Conservation (phyloP, 78 protist species). For the Pigoraptor vietnamica region DNA sequence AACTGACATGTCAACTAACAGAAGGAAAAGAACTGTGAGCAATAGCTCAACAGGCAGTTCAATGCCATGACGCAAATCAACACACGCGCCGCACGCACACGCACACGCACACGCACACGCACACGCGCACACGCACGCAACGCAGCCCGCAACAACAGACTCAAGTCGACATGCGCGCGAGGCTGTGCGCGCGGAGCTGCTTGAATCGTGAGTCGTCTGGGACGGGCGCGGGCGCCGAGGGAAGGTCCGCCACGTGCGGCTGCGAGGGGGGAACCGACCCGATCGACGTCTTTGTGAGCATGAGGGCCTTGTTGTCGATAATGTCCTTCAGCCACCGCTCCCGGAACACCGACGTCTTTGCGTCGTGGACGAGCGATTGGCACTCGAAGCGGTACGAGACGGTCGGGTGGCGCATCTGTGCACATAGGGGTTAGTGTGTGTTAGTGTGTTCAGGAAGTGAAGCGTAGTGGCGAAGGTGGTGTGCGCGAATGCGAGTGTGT, state of each 20-base stretch:
- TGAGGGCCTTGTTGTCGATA: not conserved
- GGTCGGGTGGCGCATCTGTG: not conserved
- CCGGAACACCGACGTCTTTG: not conserved
- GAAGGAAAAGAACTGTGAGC: too few species aligned
- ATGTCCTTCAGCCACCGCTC: not conserved
- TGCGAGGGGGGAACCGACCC: not conserved
- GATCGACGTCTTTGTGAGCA: not conserved
- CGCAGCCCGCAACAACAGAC: too few species aligned
- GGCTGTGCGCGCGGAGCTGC: not conserved
- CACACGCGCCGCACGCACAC: too few species aligned
- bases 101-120: too few species aligned
- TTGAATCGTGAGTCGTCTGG: not conserved
- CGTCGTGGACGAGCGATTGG: not conserved
- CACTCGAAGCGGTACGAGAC: not conserved
- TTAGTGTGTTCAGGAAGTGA: not conserved
- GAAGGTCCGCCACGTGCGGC: not conserved
- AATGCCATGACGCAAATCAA: too few species aligned
- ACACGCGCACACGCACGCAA: too few species aligned
- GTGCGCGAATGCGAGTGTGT: too few species aligned
- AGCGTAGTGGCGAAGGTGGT: not conserved
- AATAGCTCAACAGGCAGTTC: too few species aligned
- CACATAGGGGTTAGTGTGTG: not conserved
- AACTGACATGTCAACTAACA: too few species aligned
- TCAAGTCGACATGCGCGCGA: too few species aligned
- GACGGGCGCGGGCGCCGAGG: not conserved